Percentiles rank a stretch among this genome's conserved stretches.
These are phyloP conservation scores for Pichia sp. DNA, from an alignment of 1,139 yeast species.

Conservation along the genomic window DNA sequence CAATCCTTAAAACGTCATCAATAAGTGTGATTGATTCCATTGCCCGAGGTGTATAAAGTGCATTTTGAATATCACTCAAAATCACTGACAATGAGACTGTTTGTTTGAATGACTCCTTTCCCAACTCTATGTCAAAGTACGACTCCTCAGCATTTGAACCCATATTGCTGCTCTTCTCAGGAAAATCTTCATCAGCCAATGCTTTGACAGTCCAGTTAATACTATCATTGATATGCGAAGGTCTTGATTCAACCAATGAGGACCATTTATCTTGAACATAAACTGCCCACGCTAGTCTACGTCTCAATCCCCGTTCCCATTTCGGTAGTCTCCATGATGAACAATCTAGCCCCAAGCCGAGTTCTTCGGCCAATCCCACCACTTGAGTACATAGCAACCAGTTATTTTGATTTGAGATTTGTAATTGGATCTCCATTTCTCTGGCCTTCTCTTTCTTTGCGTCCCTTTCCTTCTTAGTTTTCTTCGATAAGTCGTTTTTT, in stretches of 20 bases:
- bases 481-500: conserved; percentile 19
- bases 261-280: conserved; percentile 88
- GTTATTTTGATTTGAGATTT: conserved; percentile 44
- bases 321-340: conserved; percentile 83
- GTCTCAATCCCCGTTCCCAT: conserved; percentile 85
- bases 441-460: conserved; percentile 1
- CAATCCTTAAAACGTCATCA: conserved; percentile 59
- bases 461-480: conserved; percentile 21
- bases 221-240: conserved; percentile 62
- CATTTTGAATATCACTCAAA: conserved; percentile 62
- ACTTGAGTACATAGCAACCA: conserved; percentile 88
- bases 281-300: conserved; percentile 90
- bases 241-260: conserved; percentile 67
- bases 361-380: conserved; percentile 76
- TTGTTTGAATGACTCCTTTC: conserved; percentile 62
- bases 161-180: conserved; percentile 33
- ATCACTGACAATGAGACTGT: conserved; percentile 64
- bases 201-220: conserved; percentile 63
- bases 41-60: conserved; percentile 65
- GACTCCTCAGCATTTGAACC: background rate
- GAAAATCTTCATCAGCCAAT: conserved; percentile 66
- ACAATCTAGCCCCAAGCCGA: conserved; percentile 82
- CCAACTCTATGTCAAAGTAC: conserved; percentile 55
- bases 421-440: conserved; percentile 4
- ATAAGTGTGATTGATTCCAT: conserved; percentile 49